phyloP scores from a whole-genome alignment of 1,284 basidiomycete species.

The Irpex rosettiformis region DNA sequence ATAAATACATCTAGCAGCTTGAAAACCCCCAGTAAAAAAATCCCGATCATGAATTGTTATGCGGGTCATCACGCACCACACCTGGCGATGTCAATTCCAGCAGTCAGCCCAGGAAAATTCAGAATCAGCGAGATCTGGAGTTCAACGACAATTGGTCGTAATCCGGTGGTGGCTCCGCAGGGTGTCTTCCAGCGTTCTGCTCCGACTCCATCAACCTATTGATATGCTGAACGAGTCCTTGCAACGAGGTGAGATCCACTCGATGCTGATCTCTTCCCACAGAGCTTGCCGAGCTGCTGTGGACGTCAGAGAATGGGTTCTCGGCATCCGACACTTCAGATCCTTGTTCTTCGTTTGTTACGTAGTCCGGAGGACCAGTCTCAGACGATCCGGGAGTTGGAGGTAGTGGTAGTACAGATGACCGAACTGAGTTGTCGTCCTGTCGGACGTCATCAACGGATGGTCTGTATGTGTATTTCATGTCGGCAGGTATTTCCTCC shows the following conservation, averaged over 20 bases:
- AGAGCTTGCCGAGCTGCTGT: background rate
- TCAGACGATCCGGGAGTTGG: background rate
- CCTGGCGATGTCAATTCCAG: too few relatives aligned
- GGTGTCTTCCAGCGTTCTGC: background rate
- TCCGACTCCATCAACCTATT: background rate
- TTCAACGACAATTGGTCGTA: too few relatives aligned
- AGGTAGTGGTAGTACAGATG: background rate
- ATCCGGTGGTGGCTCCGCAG: background rate
- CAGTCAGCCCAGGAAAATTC: too few relatives aligned
- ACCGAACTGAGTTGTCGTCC: too few relatives aligned
- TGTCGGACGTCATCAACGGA: background rate
- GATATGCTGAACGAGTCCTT: background rate
- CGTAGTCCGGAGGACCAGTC: background rate
- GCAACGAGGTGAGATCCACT: background rate
- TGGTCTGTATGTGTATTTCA: background rate
- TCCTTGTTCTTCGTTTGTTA: background rate
- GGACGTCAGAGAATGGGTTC: background rate
- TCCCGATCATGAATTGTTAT: too few relatives aligned
- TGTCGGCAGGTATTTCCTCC: background rate
- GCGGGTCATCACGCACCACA: too few relatives aligned
- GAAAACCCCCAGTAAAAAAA: too few relatives aligned
- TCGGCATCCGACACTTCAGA: too few relatives aligned
- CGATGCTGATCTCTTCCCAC: background rate
- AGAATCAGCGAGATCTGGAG: too few relatives aligned
- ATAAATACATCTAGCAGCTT: too few relatives aligned